Percentiles rank a stretch among this genome's conserved stretches.
Conservation (phyloP, 2,329 filamentous ascomycete species). For the Chlorencoelia australis region DNA sequence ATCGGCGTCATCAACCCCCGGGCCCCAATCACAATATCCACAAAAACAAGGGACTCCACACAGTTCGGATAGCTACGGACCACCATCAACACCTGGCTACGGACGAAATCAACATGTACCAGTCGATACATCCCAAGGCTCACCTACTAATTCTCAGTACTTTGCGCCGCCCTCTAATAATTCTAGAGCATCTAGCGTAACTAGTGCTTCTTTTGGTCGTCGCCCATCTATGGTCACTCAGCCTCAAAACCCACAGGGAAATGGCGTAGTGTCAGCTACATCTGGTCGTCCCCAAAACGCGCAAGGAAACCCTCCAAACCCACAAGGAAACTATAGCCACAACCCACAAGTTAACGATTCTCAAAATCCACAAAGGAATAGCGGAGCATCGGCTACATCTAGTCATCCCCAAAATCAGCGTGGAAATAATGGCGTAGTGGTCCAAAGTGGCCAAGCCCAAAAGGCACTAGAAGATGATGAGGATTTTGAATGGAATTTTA, state of each 20-base stretch:
- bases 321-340: too few relatives aligned
- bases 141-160: slow-evolving; percentile 1
- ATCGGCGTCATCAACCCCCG: slow-evolving; percentile 8
- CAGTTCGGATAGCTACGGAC: too few relatives aligned
- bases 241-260: too few relatives aligned
- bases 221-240: too few relatives aligned
- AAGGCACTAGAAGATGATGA: slow-evolving; percentile 25
- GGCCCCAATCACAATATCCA: slow-evolving; percentile 10
- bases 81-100: slow-evolving; percentile 10
- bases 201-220: slow-evolving; percentile 12
- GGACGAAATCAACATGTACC: slow-evolving; percentile 8
- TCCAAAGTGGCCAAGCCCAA: too few relatives aligned
- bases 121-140: slow-evolving; percentile 3
- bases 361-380: too few relatives aligned
- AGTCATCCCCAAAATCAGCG: not conserved
- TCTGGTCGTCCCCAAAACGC: too few relatives aligned
- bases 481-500: slow-evolving; percentile 32
- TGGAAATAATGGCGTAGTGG: too few relatives aligned
- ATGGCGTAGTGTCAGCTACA: too few relatives aligned
- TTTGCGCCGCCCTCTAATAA: slow-evolving; percentile 1
- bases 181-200: slow-evolving; percentile 11
- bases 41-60: slow-evolving; percentile 9
- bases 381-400: not conserved
- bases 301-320: too few relatives aligned
- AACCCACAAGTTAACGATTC: too few relatives aligned